Evolutionary conservation across 164 flowering plant genomes (phyloP).

Genomic region (Echeveria elegans): DNA sequence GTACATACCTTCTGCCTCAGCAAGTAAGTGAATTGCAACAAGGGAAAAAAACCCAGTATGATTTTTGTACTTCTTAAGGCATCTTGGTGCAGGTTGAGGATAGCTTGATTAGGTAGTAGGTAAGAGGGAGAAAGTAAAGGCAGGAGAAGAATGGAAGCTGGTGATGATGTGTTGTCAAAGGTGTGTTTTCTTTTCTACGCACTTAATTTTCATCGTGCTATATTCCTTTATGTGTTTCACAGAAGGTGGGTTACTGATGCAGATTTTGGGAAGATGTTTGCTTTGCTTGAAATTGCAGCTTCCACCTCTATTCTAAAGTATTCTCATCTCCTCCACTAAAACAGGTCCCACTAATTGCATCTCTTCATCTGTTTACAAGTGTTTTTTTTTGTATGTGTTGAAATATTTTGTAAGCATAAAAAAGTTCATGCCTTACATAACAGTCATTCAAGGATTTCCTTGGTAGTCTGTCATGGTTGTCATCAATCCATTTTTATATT

Average conservation of each 20-base stretch:
- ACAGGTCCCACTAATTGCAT: background rate
- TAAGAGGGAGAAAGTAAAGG: background rate
- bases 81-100: slow-evolving; percentile 1
- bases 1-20: background rate
- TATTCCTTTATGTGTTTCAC: background rate
- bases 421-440: background rate
- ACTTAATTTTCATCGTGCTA: slow-evolving; percentile 4
- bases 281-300: slow-evolving; percentile 4
- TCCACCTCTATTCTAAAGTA: background rate
- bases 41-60: background rate
- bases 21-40: background rate
- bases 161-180: slow-evolving; percentile 5
- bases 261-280: background rate
- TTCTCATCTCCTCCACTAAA: slow-evolving; percentile 6
- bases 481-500: background rate
- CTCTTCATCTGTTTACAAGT: background rate
- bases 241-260: background rate
- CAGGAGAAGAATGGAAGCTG: slow-evolving; percentile 7
- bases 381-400: too few relatives aligned
- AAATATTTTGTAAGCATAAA: too few relatives aligned
- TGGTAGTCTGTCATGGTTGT: background rate
- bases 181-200: background rate
- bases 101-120: slow-evolving; percentile 5
- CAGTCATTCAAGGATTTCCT: background rate
- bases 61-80: background rate